These are phyloP conservation scores for Baudoinia panamericana DNA, from an alignment of 495 filamentous ascomycete genomes.

Conservation along the genomic window DNA sequence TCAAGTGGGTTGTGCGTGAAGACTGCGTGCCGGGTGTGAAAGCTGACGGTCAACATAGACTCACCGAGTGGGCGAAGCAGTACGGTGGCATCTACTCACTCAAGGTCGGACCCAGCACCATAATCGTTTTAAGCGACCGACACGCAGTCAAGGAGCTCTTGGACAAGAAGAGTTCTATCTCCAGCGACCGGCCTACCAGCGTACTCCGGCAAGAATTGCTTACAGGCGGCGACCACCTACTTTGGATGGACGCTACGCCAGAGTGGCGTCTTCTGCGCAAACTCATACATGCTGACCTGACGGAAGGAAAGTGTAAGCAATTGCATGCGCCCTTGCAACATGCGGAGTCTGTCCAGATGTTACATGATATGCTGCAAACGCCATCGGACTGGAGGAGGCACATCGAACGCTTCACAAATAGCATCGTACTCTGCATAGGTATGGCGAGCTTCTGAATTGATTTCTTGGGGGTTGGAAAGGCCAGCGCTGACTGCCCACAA, in stretches of 20 bases:
- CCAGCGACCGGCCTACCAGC: constrained; percentile 35
- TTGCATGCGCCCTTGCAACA: constrained; percentile 34
- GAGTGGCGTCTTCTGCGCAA: constrained; percentile 33
- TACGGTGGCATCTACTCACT: constrained; percentile 37
- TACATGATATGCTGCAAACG: constrained; percentile 29
- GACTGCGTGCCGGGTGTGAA: no score
- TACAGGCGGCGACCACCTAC: constrained; percentile 33
- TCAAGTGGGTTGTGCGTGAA: no score
- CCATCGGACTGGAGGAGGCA: constrained; percentile 36
- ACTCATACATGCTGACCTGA: constrained; percentile 32
- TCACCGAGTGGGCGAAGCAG: constrained; percentile 34
- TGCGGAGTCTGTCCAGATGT: constrained; percentile 37
- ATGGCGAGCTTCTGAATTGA: constrained; percentile 4
- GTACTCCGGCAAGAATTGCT: constrained; percentile 34
- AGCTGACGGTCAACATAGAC: no score
- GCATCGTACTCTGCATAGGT: constrained; percentile 31
- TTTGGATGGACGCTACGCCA: constrained; percentile 33
- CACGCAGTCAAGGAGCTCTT: constrained; percentile 32
- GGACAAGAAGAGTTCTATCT: constrained; percentile 34
- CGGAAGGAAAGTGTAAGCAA: constrained; percentile 31
- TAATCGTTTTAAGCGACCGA: constrained; percentile 32
- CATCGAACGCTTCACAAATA: constrained; percentile 31
- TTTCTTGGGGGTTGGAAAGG: no score
- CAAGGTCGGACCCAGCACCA: constrained; percentile 30
- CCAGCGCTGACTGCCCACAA: constrained; percentile 4